These are phyloP conservation scores for Senna siamea DNA, from an alignment of 306 rosid species.

Conservation along the genomic window DNA sequence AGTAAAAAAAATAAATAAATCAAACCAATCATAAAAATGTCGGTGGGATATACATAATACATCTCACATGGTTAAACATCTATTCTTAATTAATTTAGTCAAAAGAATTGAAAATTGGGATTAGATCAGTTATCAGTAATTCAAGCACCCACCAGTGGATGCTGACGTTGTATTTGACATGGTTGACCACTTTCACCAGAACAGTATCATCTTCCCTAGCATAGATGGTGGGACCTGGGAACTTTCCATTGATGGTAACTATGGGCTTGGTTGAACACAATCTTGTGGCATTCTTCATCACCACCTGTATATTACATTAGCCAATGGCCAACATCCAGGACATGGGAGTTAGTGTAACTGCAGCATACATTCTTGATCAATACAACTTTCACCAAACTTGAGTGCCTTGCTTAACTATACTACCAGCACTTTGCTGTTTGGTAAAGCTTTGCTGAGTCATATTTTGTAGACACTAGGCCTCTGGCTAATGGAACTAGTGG, in stretches of 20 bases:
- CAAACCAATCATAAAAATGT: too few relatives aligned
- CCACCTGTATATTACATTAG: conserved; percentile 45
- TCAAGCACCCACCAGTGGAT: conserved; percentile 78
- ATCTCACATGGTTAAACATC: too few relatives aligned
- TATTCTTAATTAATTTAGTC: too few relatives aligned
- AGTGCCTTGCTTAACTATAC: conserved; percentile 32
- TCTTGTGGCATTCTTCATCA: conserved; percentile 56
- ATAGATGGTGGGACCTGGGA: conserved; percentile 59
- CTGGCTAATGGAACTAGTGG: conserved; percentile 8
- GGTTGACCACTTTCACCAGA: conserved; percentile 59
- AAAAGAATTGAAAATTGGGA: neutral
- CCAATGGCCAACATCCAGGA: neutral
- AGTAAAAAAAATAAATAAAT: too few relatives aligned
- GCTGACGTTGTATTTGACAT: conserved; percentile 82
- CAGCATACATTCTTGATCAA: neutral
- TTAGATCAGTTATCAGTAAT: too few relatives aligned
- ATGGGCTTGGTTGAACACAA: conserved; percentile 57
- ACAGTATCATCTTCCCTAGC: conserved; percentile 61
- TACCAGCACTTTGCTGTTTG: conserved; percentile 34
- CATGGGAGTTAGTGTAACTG: neutral
- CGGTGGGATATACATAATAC: too few relatives aligned
- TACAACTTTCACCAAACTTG: conserved; percentile 40
- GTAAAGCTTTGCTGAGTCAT: conserved; percentile 9
- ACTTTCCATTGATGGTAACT: conserved; percentile 52
- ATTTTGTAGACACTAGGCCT: conserved; percentile 9